Base-by-base conservation (phyloP, 495 filamentous ascomycete genomes). In the Penicillium antarcticum region DNA sequence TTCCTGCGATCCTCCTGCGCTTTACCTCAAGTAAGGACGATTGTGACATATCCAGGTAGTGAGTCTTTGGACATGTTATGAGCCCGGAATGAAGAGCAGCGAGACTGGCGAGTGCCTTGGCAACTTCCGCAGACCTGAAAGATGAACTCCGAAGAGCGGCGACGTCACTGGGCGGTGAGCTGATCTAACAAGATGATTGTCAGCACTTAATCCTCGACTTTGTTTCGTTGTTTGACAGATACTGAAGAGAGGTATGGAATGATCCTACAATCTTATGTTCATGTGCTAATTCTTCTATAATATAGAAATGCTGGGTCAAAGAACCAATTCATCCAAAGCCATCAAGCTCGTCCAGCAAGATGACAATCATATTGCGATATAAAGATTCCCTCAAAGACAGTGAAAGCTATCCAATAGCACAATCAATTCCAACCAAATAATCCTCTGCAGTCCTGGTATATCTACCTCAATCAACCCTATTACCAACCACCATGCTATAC, bases 301-400 rank as follows among this genome's bases (percentile, higher is more conserved):
- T 7, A 8, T 7, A 23, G 21, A 29, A 8, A 8, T 1, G 5
- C 26, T 2, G 5, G 7, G 26, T 29, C 26, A 29, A 29, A 29
- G 26, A 29, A 29, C 26, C 26, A 39, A 39, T 18, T 18, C 9
- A 39, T 39, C 19, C 36, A 44, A 32, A 21, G 29, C 14, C 29
- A 33, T 7, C 5, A n/a, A 7, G 26, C 31, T 45, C 43, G 43
- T 1, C 18, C 43, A 36, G 18, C 32, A 31, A 36, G 18, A 45
- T n/a, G 31, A 17, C 17, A 45, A 4, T 45, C 16, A 23, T 45
- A 23, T 67, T 91, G 86, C 8, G 43, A 24, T 31, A 71, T 71
- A 60, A 89, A 91, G 52, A 29, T 7, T 4, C 2, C 13, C 17
- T 41, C 38, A 41, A 41, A 24, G 38, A 24, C 38, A 45, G 11